These are phyloP conservation scores for Aureobasidium sp. DNA, from an alignment of 2,329 filamentous ascomycete species.

Conservation along the genomic window DNA sequence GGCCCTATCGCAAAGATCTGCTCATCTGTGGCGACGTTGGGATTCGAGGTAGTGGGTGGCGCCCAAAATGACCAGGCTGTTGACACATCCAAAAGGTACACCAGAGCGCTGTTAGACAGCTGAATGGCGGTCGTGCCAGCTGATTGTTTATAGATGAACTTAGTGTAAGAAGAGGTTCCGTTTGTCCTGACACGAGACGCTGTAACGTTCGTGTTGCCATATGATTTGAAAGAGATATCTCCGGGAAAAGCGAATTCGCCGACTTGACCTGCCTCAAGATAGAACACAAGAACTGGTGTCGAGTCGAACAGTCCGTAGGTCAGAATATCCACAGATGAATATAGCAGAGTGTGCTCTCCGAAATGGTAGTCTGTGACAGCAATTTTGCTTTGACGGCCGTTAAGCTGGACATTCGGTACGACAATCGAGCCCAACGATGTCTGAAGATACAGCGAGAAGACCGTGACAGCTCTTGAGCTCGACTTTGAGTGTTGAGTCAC, in stretches of 20 bases:
- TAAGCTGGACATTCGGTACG: constrained; percentile 51
- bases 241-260: constrained; percentile 20
- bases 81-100: constrained; percentile 47
- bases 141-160: constrained; percentile 15
- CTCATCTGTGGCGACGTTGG: constrained; percentile 38
- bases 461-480: constrained; percentile 44
- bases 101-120: constrained; percentile 44
- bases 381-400: constrained; percentile 58
- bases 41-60: constrained; percentile 41
- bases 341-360: constrained; percentile 45
- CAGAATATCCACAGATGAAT: constrained; percentile 51
- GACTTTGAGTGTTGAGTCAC: constrained; percentile 50
- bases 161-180: constrained; percentile 2
- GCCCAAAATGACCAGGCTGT: constrained; percentile 54
- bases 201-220: constrained; percentile 17
- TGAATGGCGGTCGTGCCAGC: constrained; percentile 32
- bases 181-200: neutral
- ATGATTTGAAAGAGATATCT: constrained; percentile 11
- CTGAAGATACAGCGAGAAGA: constrained; percentile 49
- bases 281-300: constrained; percentile 17
- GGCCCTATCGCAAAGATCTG: constrained; percentile 40
- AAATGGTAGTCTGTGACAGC: constrained; percentile 54
- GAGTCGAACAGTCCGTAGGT: constrained; percentile 37
- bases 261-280: constrained; percentile 19
- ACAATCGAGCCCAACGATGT: constrained; percentile 51